Conservation (phyloP, 2,329 filamentous ascomycete genomes). For the Raffaelea ambrosiae region DNA sequence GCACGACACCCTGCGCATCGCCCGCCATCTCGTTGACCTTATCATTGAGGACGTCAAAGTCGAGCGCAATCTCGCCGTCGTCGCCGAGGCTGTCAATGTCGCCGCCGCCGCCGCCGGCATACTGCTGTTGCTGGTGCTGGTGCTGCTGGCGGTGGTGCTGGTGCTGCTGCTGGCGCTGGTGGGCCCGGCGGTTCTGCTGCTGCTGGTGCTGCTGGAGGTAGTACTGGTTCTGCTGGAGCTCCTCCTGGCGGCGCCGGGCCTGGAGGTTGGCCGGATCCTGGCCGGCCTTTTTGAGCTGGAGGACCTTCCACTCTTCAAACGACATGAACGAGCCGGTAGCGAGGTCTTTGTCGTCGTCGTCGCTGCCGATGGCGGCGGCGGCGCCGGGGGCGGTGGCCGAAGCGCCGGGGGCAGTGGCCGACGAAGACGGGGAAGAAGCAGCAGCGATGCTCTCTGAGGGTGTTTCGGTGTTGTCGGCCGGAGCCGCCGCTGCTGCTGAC, state of each 20-base stretch:
- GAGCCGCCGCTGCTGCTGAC: neutral
- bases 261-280: conserved; percentile 62
- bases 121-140: neutral
- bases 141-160: conserved; percentile 1
- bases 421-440: too few relatives aligned
- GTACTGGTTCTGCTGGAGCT: conserved; percentile 23
- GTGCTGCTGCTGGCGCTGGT: neutral
- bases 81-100: conserved; percentile 70
- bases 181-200: neutral
- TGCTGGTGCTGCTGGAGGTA: conserved; percentile 2
- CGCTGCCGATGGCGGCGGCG: conserved; percentile 4
- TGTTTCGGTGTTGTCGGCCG: neutral
- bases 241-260: conserved; percentile 48
- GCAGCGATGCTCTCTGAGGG: too few relatives aligned
- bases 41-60: conserved; percentile 42
- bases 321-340: conserved; percentile 68
- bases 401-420: neutral
- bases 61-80: conserved; percentile 68
- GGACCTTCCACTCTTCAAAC: conserved; percentile 97
- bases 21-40: conserved; percentile 31
- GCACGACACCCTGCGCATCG: neutral
- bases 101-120: conserved; percentile 39
- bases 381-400: neutral
- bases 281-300: conserved; percentile 78
- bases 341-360: conserved; percentile 32